These are phyloP conservation scores for Pseudocercospora eumusae DNA, from an alignment of 2,329 filamentous ascomycete species.

Conservation along the genomic window DNA sequence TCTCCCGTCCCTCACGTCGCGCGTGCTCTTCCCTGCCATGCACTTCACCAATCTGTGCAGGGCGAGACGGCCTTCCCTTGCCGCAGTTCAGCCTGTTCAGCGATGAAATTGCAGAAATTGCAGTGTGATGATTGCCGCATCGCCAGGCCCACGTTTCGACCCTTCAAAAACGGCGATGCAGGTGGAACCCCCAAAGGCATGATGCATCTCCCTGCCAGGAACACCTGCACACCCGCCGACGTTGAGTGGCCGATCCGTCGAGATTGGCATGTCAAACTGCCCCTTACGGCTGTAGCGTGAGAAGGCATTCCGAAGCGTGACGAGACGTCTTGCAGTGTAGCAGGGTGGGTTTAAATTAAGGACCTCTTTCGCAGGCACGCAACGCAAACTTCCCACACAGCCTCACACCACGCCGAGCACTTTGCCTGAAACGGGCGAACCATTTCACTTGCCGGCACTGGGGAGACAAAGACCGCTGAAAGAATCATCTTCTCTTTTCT, in stretches of 20 bases:
- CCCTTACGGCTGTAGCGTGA: neutral
- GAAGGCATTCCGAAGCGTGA: neutral
- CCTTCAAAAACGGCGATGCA: conserved; percentile 7
- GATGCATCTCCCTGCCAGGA: neutral
- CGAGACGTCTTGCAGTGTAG: neutral
- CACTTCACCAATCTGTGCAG: neutral
- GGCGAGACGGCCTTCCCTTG: neutral
- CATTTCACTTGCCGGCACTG: neutral
- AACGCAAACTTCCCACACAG: neutral
- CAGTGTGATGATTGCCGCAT: conserved; percentile 8
- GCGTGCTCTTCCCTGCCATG: conserved; percentile 9
- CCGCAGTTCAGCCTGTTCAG: conserved; percentile 1
- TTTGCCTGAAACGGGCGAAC: conserved; percentile 4
- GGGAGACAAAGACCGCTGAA: neutral
- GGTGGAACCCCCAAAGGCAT: neutral
- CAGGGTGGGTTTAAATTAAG: conserved; percentile 3
- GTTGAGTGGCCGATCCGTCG: neutral
- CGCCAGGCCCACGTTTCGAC: conserved; percentile 10
- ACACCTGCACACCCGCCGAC: neutral
- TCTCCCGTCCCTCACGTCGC: neutral
- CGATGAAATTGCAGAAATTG: conserved; percentile 5
- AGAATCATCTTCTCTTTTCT: neutral
- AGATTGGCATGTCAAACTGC: neutral
- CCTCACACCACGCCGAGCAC: conserved; percentile 2
- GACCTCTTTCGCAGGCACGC: conserved; percentile 1